Evolutionary conservation across 2,329 filamentous ascomycete genomes (phyloP).

Genomic region (Cyclaneusma minus): DNA sequence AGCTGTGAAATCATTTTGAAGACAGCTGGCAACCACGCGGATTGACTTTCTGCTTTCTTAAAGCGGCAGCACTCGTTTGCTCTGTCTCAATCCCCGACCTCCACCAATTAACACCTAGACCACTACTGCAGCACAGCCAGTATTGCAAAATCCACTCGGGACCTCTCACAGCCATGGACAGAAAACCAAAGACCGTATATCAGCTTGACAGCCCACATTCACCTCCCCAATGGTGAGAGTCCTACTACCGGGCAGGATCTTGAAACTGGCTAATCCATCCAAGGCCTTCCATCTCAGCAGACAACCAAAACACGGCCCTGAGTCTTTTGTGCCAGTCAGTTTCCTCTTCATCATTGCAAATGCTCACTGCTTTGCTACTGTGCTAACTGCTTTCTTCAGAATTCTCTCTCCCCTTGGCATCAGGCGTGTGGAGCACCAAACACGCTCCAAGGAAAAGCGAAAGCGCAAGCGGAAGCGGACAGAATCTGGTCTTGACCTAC

Average conservation of each 20-base stretch:
- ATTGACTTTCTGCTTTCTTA: too few species aligned
- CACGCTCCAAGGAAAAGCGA: slow-evolving; percentile 45
- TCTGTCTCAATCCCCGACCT: neutral
- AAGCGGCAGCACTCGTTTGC: too few species aligned
- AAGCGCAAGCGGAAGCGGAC: slow-evolving; percentile 35
- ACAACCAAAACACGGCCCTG: slow-evolving; percentile 47
- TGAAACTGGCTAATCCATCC: too few species aligned
- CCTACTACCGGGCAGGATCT: neutral
- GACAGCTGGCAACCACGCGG: too few species aligned
- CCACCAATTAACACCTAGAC: neutral
- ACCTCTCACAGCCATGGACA: slow-evolving; percentile 24
- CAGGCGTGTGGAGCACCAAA: slow-evolving; percentile 36
- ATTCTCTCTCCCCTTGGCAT: slow-evolving; percentile 47
- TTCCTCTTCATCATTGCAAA: slow-evolving; percentile 1
- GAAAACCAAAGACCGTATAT: slow-evolving; percentile 41
- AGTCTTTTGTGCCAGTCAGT: slow-evolving; percentile 52
- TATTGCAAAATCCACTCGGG: neutral
- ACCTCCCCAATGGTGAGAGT: slow-evolving; percentile 36
- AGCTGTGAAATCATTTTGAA: too few species aligned
- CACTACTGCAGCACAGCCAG: neutral
- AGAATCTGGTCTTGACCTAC: too few species aligned
- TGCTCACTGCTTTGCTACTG: slow-evolving; percentile 2
- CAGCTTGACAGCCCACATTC: slow-evolving; percentile 53
- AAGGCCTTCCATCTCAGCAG: slow-evolving; percentile 43
- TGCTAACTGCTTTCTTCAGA: slow-evolving; percentile 23